These are phyloP conservation scores for Zygoascus bituminiphila DNA, from an alignment of 805 yeast species.

Conservation along the genomic window DNA sequence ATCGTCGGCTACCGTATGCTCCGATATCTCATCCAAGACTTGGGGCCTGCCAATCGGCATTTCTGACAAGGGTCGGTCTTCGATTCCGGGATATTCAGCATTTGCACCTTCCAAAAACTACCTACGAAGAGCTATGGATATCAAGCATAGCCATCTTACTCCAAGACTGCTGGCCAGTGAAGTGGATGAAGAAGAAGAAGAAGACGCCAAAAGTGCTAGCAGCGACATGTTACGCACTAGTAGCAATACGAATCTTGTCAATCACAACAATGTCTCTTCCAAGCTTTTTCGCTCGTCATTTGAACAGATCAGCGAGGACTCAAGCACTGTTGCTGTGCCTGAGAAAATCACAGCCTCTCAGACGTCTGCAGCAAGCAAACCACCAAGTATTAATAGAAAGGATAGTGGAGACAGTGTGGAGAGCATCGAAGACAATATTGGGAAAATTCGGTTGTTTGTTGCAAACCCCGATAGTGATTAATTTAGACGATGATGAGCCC, in stretches of 20 bases:
- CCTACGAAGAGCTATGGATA: constrained; percentile 30
- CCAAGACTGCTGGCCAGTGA: constrained; percentile 68
- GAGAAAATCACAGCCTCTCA: background rate
- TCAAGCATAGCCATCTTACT: constrained; percentile 33
- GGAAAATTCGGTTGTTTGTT: constrained; percentile 30
- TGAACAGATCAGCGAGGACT: background rate
- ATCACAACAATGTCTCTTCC: background rate
- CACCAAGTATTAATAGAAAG: constrained; percentile 12
- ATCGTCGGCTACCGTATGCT: constrained; percentile 24
- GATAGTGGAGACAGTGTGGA: constrained; percentile 18
- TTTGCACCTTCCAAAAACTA: constrained; percentile 23
- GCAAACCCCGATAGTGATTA: constrained; percentile 32
- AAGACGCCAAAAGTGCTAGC: constrained; percentile 3
- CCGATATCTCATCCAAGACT: constrained; percentile 20
- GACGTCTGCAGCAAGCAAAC: constrained; percentile 4
- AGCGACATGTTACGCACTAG: constrained; percentile 1
- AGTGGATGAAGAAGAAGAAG: constrained; percentile 54
- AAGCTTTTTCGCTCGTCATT: background rate
- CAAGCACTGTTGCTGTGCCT: background rate
- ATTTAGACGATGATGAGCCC: background rate
- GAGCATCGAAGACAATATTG: constrained; percentile 27
- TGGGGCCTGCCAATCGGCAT: constrained; percentile 28
- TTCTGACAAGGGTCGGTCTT: constrained; percentile 10
- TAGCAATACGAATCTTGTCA: background rate
- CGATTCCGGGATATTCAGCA: constrained; percentile 5